Evolutionary conservation across 1,284 basidiomycete genomes (phyloP).

Genomic region (Apiotrichum gamsii): DNA sequence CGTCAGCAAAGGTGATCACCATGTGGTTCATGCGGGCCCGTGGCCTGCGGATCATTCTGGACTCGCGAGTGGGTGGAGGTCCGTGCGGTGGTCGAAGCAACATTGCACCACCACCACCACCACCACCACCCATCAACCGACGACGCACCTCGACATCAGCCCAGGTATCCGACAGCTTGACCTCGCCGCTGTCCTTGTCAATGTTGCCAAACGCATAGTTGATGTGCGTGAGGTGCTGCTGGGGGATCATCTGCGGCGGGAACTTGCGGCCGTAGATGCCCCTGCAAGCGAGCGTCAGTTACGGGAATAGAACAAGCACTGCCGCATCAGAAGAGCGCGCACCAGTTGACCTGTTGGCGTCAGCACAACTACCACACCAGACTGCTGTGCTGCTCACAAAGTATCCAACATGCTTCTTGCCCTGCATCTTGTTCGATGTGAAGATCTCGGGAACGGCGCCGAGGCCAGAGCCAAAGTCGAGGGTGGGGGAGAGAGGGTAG

Average conservation of each 20-base stretch:
- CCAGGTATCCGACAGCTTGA: constrained; percentile 69
- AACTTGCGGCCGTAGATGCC: constrained; percentile 92
- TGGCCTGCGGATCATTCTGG: no score
- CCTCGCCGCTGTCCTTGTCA: constrained; percentile 59
- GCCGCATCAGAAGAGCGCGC: not conserved
- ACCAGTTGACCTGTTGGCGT: constrained; percentile 31
- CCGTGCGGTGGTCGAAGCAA: no score
- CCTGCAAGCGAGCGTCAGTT: constrained; percentile 49
- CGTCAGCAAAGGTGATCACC: no score
- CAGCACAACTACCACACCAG: not conserved
- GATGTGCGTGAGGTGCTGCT: constrained; percentile 65
- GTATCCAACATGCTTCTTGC: constrained; percentile 31
- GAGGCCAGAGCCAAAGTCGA: not conserved
- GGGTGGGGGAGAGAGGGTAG: not conserved
- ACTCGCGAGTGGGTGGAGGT: no score
- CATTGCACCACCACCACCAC: not conserved
- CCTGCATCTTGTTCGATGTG: constrained; percentile 5
- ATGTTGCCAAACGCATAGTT: constrained; percentile 87
- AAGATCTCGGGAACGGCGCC: not conserved
- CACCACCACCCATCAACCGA: no score
- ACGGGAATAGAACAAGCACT: not conserved
- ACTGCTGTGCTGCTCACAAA: constrained; percentile 22
- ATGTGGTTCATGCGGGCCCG: no score
- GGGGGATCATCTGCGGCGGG: constrained; percentile 61
- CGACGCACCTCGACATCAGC: constrained; percentile 70